Evolutionary conservation across 2,329 filamentous ascomycete species (phyloP), one percentile per base, ranked within the genome.

Genomic region (Canariomyces notabilis): DNA sequence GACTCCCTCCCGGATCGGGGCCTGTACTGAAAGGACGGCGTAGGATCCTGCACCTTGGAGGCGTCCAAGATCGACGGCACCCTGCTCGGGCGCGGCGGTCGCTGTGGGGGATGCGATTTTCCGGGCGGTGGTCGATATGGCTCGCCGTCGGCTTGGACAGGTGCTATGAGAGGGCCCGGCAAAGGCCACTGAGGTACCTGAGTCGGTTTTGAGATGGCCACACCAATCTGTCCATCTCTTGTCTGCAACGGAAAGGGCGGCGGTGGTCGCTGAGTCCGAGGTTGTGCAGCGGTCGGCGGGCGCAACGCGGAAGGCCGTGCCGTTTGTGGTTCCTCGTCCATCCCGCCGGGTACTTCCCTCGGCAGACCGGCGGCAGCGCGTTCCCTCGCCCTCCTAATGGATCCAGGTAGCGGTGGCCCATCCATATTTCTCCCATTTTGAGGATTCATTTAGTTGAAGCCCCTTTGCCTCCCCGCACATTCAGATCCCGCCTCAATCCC

Each of bases 61-160:
- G 69, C 69, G 55, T 82, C 77, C 19, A 80, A 63, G 26, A 81
- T 74, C 1, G 78, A 81, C 8, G 78, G 77, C 2, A 82, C 76
- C 50, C 70, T 63, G 54, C 78, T 82, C 6, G 80, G 79, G 31
- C 80, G 72, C 9, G 77, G 77, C 8, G 80, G 80, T 52, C 79
- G 70, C 58, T 74, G 76, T 16, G 80, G 80, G 19, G 77, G 71
- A 32, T 71, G 66, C 29, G 72, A 71, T 50, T 69, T 67, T 37
- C 72, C 72, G n/a, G 71, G 64, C 14, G 75, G 73, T 43, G 76
- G 72, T 56, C 70, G 69, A 52, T 79, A 79, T 16, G 70, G 66
- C 42, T 70, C 67, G 15, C 63, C 44, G 33, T 67, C 64, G 11
- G 59, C 42, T 20, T 56, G 62, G 12, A 61, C 48, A 14, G 66